phyloP scores from a whole-genome alignment of 1,139 yeast species.

The Martiniozyma asiatica region DNA sequence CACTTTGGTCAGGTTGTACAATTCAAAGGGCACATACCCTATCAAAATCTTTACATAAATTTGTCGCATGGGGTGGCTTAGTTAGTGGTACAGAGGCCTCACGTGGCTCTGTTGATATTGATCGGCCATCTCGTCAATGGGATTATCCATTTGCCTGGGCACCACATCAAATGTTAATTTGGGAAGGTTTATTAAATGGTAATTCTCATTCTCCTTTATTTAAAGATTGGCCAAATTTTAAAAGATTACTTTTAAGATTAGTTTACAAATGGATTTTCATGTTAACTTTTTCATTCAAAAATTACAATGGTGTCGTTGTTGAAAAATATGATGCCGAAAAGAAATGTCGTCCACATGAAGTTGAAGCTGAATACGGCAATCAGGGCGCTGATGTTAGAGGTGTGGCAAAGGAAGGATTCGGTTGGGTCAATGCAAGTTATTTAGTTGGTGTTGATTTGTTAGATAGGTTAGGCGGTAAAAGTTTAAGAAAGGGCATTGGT shows the following conservation, averaged over 20 bases:
- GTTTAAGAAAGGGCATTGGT: background rate
- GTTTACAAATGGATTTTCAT: constrained; percentile 80
- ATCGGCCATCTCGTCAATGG: constrained; percentile 89
- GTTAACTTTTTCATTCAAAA: constrained; percentile 89
- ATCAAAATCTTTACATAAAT: constrained; percentile 46
- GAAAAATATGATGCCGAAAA: constrained; percentile 89
- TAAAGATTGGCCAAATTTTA: constrained; percentile 29
- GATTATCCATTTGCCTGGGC: constrained; percentile 99
- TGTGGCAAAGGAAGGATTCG: constrained; percentile 92
- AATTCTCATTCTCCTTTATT: constrained; percentile 31
- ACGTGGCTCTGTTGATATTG: constrained; percentile 58
- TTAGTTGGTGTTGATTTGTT: constrained; percentile 61
- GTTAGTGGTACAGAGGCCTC: constrained; percentile 75
- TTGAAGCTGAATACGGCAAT: constrained; percentile 94
- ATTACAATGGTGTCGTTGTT: constrained; percentile 89
- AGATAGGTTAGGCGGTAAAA: too few species aligned
- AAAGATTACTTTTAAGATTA: constrained; percentile 62
- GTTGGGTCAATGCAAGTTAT: constrained; percentile 92
- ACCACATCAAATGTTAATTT: constrained; percentile 90
- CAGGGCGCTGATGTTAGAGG: constrained; percentile 91
- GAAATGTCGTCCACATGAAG: constrained; percentile 78
- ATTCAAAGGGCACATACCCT: constrained; percentile 60
- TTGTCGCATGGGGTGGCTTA: constrained; percentile 83
- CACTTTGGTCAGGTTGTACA: constrained; percentile 81
- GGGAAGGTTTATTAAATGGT: constrained; percentile 75